phyloP scores from a whole-genome alignment of 2,329 filamentous ascomycete genomes.

The Lecanicillium sp. region DNA sequence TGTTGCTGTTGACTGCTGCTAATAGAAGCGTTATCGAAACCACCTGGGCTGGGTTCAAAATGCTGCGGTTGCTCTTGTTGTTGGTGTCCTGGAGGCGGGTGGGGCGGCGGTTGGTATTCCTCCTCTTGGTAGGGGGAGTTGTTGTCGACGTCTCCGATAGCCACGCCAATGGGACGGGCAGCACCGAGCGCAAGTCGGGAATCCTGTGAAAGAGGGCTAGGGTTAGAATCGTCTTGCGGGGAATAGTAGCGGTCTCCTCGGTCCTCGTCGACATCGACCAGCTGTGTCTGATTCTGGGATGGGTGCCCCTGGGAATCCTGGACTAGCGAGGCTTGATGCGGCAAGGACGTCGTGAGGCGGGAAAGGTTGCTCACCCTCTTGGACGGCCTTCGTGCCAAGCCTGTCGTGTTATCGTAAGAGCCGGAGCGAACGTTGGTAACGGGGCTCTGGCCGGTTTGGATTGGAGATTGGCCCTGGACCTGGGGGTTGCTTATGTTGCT shows the following conservation, averaged over 20 bases:
- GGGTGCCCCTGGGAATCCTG: conserved; percentile 14
- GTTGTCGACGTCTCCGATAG: conserved; percentile 27
- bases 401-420: conserved; percentile 40
- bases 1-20: conserved; percentile 23
- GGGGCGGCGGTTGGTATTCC: conserved; percentile 23
- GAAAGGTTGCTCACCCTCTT: conserved; percentile 43
- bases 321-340: conserved; percentile 11
- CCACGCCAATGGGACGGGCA: conserved; percentile 36
- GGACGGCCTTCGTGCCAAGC: conserved; percentile 45
- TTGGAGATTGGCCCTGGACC: too few species aligned
- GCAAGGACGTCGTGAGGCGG: conserved; percentile 30
- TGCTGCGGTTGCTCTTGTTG: conserved; percentile 26
- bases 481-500: conserved; percentile 13
- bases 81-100: conserved; percentile 22
- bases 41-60: conserved; percentile 8
- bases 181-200: conserved; percentile 23
- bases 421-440: conserved; percentile 18
- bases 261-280: conserved; percentile 31
- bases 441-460: conserved; percentile 18
- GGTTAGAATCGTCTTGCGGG: background rate
- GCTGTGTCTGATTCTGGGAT: conserved; percentile 14
- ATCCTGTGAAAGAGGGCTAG: conserved; percentile 3
- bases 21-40: conserved; percentile 10
- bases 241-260: conserved; percentile 26
- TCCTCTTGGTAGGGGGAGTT: conserved; percentile 38